Percentiles rank a stretch among this genome's conserved stretches.
Conservation (phyloP, 345 rosid genomes). For the Chamaenerion angustifolium region DNA sequence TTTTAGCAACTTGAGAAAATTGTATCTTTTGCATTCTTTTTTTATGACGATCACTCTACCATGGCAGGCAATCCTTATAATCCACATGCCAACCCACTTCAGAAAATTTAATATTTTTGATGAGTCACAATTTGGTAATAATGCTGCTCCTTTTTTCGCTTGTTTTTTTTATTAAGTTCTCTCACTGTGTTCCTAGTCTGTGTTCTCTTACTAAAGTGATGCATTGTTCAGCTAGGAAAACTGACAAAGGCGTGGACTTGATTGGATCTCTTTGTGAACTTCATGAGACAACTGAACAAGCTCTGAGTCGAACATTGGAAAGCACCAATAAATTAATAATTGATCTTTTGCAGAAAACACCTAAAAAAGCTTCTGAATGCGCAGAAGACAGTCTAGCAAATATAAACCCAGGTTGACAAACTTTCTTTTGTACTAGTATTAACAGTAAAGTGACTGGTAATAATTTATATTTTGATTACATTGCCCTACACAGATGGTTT, state of each 20-base stretch:
- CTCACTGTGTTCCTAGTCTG: too few relatives aligned
- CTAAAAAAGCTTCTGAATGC: slow-evolving; percentile 43
- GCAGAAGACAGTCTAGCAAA: slow-evolving; percentile 49
- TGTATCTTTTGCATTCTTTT: too few relatives aligned
- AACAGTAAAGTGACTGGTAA: too few relatives aligned
- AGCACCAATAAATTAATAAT: slow-evolving; percentile 52
- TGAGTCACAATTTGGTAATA: slow-evolving; percentile 54
- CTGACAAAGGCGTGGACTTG: slow-evolving; percentile 63
- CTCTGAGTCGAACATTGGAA: slow-evolving; percentile 52
- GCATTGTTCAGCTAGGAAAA: slow-evolving; percentile 47
- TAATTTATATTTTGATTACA: too few relatives aligned
- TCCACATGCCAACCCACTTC: slow-evolving; percentile 64
- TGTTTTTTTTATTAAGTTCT: too few relatives aligned
- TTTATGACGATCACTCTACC: background rate
- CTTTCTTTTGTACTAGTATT: background rate
- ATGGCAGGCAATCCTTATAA: slow-evolving; percentile 70
- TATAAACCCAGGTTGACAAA: slow-evolving; percentile 38
- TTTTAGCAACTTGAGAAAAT: too few relatives aligned
- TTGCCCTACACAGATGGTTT: slow-evolving; percentile 19
- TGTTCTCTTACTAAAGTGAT: too few relatives aligned
- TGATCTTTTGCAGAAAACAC: slow-evolving; percentile 51
- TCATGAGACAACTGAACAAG: slow-evolving; percentile 74
- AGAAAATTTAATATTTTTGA: slow-evolving; percentile 60
- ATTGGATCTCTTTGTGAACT: slow-evolving; percentile 74
- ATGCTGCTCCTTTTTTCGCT: slow-evolving; percentile 4